phyloP scores from a whole-genome alignment of 1,284 basidiomycete genomes.

The Xerocomus subilludens region DNA sequence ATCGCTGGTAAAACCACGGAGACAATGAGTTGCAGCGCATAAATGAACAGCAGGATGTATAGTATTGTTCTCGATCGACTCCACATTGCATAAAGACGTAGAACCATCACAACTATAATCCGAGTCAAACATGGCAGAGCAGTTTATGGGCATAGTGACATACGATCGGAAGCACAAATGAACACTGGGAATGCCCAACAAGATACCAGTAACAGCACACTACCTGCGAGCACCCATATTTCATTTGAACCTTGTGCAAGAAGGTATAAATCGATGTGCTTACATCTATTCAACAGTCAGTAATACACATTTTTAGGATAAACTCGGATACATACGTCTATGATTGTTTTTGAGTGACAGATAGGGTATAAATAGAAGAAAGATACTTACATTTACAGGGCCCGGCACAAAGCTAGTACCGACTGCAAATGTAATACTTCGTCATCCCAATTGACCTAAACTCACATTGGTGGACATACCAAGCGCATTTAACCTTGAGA shows the following conservation, averaged over 20 bases:
- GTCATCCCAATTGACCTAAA: background rate
- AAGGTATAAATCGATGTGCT: background rate
- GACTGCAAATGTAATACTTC: background rate
- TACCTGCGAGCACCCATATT: background rate
- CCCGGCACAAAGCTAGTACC: background rate
- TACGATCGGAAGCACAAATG: slow-evolving; percentile 27
- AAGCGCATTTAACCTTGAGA: background rate
- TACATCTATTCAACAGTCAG: background rate
- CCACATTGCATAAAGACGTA: slow-evolving; percentile 39
- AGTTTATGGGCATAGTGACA: background rate
- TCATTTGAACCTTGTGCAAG: background rate
- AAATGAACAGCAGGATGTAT: background rate
- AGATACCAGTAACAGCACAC: background rate
- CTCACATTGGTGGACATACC: background rate
- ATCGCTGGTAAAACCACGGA: background rate
- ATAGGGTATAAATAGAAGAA: background rate
- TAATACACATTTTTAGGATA: background rate
- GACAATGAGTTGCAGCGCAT: background rate
- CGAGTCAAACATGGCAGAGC: background rate
- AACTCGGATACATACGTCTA: background rate
- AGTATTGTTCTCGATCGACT: slow-evolving; percentile 29
- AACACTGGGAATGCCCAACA: background rate
- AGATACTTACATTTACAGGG: background rate
- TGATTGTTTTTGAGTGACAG: background rate
- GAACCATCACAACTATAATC: slow-evolving; percentile 36